A percentile compares a stretch with the other conserved stretches of the same genome.
Evolutionary conservation across 2,329 filamentous ascomycete genomes (phyloP).

Genomic region (Penicillium sp.): DNA sequence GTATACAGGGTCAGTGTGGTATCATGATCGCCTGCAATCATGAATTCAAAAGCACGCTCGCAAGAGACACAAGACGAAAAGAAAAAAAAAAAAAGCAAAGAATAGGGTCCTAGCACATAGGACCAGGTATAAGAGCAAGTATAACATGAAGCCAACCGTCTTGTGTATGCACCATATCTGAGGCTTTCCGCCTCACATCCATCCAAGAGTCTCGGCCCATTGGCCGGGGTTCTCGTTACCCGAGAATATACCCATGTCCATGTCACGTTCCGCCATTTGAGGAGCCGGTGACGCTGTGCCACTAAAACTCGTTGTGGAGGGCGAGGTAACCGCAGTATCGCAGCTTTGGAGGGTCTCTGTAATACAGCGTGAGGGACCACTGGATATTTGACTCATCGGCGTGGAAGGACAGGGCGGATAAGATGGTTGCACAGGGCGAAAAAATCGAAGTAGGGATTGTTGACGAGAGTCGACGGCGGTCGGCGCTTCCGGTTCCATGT

Average conservation of each 20-base stretch:
- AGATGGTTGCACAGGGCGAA: conserved; percentile 36
- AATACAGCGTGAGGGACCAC: conserved; percentile 23
- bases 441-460: conserved; percentile 47
- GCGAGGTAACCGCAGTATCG: conserved; percentile 24
- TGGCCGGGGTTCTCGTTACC: conserved; percentile 27
- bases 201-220: conserved; percentile 36
- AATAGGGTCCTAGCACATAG: neutral
- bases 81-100: neutral
- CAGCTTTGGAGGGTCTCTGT: conserved; percentile 28
- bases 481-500: conserved; percentile 32
- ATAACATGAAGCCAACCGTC: neutral
- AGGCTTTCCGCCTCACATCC: conserved; percentile 32
- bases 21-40: conserved; percentile 16
- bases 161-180: neutral
- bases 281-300: conserved; percentile 31
- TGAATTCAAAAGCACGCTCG: neutral
- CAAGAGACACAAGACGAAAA: neutral
- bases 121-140: conserved; percentile 8
- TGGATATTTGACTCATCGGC: conserved; percentile 23
- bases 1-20: neutral
- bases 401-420: conserved; percentile 23
- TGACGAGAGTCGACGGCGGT: conserved; percentile 45
- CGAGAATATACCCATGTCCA: conserved; percentile 40
- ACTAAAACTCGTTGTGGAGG: conserved; percentile 25
- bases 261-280: conserved; percentile 29